phyloP scores from a whole-genome alignment of 2,329 filamentous ascomycete genomes.

The Colletotrichum abscissum region DNA sequence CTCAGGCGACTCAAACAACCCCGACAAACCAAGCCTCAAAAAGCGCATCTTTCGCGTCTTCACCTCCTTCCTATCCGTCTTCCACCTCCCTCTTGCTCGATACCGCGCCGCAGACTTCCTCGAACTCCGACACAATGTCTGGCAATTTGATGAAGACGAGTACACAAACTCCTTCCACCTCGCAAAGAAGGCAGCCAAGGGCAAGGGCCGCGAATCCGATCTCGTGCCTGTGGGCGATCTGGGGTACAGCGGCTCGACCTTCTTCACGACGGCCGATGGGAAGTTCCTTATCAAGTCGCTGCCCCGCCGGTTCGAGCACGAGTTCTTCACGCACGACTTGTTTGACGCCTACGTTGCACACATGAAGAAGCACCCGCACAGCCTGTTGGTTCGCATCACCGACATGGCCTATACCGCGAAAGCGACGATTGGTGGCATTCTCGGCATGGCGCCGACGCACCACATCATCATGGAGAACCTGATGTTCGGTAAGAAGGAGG shows the following conservation, averaged over 20 bases:
- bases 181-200: slow-evolving; percentile 32
- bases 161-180: slow-evolving; percentile 51
- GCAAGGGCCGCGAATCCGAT: slow-evolving; percentile 48
- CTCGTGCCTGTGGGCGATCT: slow-evolving; percentile 73
- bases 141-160: slow-evolving; percentile 49
- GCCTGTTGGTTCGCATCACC: slow-evolving; percentile 76
- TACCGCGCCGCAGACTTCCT: slow-evolving; percentile 45
- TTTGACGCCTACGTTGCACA: slow-evolving; percentile 73
- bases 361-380: slow-evolving; percentile 69
- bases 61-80: slow-evolving; percentile 47
- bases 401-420: slow-evolving; percentile 72
- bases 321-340: slow-evolving; percentile 75
- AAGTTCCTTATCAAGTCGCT: slow-evolving; percentile 79
- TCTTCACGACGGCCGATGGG: slow-evolving; percentile 75
- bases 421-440: slow-evolving; percentile 66
- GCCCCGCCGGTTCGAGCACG: slow-evolving; percentile 75
- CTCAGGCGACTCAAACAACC: slow-evolving; percentile 54
- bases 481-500: slow-evolving; percentile 67
- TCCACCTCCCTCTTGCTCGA: slow-evolving; percentile 45
- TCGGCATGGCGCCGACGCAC: slow-evolving; percentile 73
- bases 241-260: slow-evolving; percentile 81
- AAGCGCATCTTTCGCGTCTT: slow-evolving; percentile 34
- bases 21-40: neutral
- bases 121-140: slow-evolving; percentile 43
- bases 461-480: slow-evolving; percentile 86